Percentiles rank a stretch among this genome's conserved stretches.
Conservation (phyloP, 2,329 filamentous ascomycete genomes). For the Pseudogymnoascus sp. region DNA sequence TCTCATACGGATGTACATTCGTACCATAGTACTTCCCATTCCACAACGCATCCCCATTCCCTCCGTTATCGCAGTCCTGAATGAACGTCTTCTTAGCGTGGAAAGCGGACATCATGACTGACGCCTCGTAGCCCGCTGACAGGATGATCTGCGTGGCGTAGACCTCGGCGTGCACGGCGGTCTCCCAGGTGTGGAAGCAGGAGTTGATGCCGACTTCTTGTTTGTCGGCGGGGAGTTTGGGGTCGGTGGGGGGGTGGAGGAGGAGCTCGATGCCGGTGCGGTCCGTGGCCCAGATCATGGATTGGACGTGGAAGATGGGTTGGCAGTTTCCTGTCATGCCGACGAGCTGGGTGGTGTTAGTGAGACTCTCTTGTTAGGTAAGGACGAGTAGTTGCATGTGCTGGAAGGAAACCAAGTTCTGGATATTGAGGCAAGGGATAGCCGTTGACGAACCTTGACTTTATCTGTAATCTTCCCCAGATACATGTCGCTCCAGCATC, state of each 20-base stretch:
- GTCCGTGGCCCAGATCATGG: slow-evolving; percentile 27
- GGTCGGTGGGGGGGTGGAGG: slow-evolving; percentile 19
- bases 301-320: slow-evolving; percentile 23
- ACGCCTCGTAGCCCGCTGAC: slow-evolving; percentile 22
- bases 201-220: slow-evolving; percentile 20
- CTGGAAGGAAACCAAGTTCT: background rate
- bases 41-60: slow-evolving; percentile 20
- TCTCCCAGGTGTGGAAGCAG: slow-evolving; percentile 19
- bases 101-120: slow-evolving; percentile 22
- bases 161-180: slow-evolving; percentile 22
- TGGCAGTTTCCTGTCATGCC: slow-evolving; percentile 26
- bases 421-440: background rate
- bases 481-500: slow-evolving; percentile 25
- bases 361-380: background rate
- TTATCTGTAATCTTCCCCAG: slow-evolving; percentile 20
- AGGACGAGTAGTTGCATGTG: background rate
- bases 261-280: slow-evolving; percentile 19
- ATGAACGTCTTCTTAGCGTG: slow-evolving; percentile 17
- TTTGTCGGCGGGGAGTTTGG: slow-evolving; percentile 12
- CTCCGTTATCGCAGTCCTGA: slow-evolving; percentile 8
- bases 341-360: slow-evolving; percentile 20
- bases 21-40: slow-evolving; percentile 22
- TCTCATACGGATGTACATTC: slow-evolving; percentile 24
- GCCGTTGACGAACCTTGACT: slow-evolving; percentile 19
- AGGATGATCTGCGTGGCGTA: slow-evolving; percentile 18